Base-by-base conservation (phyloP, 805 yeast genomes). In the Lipomyces sp. region DNA sequence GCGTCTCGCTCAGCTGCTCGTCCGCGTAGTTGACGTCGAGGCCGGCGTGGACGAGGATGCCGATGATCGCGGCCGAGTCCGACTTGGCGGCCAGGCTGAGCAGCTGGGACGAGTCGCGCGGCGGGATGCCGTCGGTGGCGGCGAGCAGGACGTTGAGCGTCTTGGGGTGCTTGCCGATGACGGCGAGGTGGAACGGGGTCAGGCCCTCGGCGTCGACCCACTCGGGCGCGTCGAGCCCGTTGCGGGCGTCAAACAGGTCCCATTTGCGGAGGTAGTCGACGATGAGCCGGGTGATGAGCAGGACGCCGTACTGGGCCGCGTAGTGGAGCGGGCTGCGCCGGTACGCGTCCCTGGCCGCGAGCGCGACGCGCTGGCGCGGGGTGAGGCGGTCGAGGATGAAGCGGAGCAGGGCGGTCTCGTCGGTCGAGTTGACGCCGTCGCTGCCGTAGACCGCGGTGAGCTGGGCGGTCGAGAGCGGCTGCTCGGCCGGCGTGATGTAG, bases 241-340 rank as follows among this genome's bases (percentile, higher is more conserved):
- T 43, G 13, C 51, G 43, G 6, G 26, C 48, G 23, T 53, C 48
- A 33, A 61, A 47, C 28, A 67, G 52, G 1, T 72, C 68, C 91
- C 95, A 85, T 38, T 75, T 68, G 49, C 71, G 69, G 51, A 86
- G 65, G 59, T 74, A 76, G 33, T 74, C 73, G 14, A 89, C 70
- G 29, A 90, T 73, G 23, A 80, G 72, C 13, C 70, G 70, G 2
- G 87, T 74, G 33, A 83, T 80, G 45, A 78, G 79, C 50, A 77
- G 79, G 49, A 90, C 72, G 0, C 97, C 97, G 65, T 82, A 88
- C 61, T 87, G 93, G 2, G 93, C 82, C 18, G 95, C 83, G 66
- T 90, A 90, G 69, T 91, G 97, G 48, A 91, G 71, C 0, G 97
- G 95, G 0, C 96, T 85, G 53, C 96, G 76, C 55, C 74, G 75